phyloP scores from a whole-genome alignment of 768 basidiomycete genomes.

The Tubosaeta brunneosetosa region DNA sequence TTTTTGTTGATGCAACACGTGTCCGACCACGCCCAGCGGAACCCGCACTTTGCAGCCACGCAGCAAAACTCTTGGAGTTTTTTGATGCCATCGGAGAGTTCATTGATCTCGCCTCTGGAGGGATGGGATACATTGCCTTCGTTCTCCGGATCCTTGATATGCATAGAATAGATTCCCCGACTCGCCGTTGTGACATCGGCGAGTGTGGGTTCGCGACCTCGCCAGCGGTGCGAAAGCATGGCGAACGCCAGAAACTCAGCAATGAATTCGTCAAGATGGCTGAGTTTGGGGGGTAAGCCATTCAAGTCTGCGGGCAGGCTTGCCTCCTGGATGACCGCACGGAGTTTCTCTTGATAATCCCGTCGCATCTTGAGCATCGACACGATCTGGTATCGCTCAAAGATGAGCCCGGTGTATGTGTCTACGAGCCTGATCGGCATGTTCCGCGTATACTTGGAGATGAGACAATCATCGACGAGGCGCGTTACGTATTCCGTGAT shows the following conservation, averaged over 20 bases:
- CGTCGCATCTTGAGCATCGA: constrained; percentile 12
- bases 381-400: constrained; percentile 14
- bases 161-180: constrained; percentile 18
- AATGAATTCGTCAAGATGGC: constrained; percentile 10
- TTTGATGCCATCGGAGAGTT: neutral
- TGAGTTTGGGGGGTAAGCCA: neutral
- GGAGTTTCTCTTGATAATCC: constrained; percentile 10
- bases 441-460: constrained; percentile 9
- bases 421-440: constrained; percentile 25
- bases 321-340: constrained; percentile 2
- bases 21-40: constrained; percentile 29
- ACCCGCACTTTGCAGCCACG: constrained; percentile 24
- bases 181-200: constrained; percentile 11
- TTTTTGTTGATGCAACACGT: constrained; percentile 28
- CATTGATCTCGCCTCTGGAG: neutral
- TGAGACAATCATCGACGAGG: constrained; percentile 13
- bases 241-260: constrained; percentile 20
- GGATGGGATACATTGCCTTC: neutral
- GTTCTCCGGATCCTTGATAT: neutral
- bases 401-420: constrained; percentile 24
- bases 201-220: constrained; percentile 13
- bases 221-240: constrained; percentile 29
- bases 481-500: constrained; percentile 11
- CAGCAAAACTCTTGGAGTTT: constrained; percentile 31
- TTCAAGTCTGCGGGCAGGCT: neutral